phyloP scores from a whole-genome alignment of 2,329 filamentous ascomycete genomes.

The Claviceps spartinae region DNA sequence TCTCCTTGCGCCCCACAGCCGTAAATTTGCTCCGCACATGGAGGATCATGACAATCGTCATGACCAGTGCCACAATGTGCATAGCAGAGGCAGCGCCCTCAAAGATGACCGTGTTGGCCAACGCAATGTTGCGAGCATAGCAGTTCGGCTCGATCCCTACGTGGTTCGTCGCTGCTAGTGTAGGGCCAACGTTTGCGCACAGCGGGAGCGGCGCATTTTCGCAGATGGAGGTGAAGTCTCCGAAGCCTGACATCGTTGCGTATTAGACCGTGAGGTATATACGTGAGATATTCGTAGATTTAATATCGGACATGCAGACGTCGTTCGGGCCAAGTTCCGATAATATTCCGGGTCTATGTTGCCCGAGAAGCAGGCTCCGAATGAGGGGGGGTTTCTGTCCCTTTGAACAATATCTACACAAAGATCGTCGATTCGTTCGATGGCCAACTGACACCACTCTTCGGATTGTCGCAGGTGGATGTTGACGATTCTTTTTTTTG shows the following conservation, averaged over 20 bases:
- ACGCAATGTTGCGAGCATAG: constrained; percentile 86
- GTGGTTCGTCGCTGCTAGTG: constrained; percentile 50
- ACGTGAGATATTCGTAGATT: constrained; percentile 8
- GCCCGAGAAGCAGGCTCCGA: neutral
- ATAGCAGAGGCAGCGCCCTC: constrained; percentile 81
- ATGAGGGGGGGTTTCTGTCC: neutral
- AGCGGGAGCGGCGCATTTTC: constrained; percentile 71
- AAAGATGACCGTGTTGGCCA: constrained; percentile 98
- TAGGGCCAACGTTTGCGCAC: constrained; percentile 71
- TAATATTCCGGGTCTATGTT: neutral
- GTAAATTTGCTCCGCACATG: constrained; percentile 97
- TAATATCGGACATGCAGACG: neutral
- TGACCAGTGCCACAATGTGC: constrained; percentile 78
- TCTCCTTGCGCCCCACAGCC: constrained; percentile 66
- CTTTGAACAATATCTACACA: neutral
- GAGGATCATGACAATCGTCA: constrained; percentile 95
- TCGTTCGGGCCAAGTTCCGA: neutral
- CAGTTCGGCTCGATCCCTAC: constrained; percentile 79
- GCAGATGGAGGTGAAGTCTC: constrained; percentile 82
- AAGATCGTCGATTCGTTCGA: neutral
- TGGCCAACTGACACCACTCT: neutral
- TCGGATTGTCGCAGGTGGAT: neutral
- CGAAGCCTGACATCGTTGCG: constrained; percentile 63
- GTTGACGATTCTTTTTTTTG: neutral
- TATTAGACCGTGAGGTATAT: neutral